These are phyloP conservation scores for Parietichytrium sp. DNA, from an alignment of 108 stramenopile species.

Conservation along the genomic window DNA sequence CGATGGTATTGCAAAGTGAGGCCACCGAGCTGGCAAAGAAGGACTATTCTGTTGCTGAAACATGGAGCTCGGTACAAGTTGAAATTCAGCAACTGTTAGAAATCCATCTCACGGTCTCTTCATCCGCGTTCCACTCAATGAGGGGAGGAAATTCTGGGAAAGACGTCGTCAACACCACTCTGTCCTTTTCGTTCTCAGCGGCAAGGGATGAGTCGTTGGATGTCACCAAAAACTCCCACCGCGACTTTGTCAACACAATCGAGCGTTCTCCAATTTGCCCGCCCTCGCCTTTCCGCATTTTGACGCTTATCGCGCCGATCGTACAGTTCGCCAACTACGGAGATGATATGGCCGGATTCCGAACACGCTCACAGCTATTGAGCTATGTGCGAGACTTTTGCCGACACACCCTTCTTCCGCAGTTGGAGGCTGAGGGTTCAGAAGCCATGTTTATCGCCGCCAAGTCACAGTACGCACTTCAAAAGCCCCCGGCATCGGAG, in stretches of 20 bases:
- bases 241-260: too few relatives aligned
- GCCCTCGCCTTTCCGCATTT: slow-evolving; percentile 1
- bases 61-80: slow-evolving; percentile 22
- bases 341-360: background rate
- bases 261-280: background rate
- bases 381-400: slow-evolving; percentile 27
- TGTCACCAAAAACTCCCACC: too few relatives aligned
- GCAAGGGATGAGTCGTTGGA: too few relatives aligned
- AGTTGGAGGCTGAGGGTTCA: background rate
- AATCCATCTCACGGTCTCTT: background rate
- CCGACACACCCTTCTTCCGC: background rate
- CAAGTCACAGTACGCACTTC: too few relatives aligned
- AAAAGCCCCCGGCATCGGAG: background rate
- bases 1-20: background rate
- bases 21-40: background rate
- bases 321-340: slow-evolving; percentile 22
- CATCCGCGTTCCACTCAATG: too few relatives aligned
- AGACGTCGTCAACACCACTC: too few relatives aligned
- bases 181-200: too few relatives aligned
- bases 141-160: too few relatives aligned
- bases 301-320: background rate
- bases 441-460: too few relatives aligned
- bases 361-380: background rate
- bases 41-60: slow-evolving; percentile 9
- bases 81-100: slow-evolving; percentile 31